These are phyloP conservation scores for Dendrocalamus sinicus DNA, from an alignment of 176 grass and related monocot genomes.

Conservation along the genomic window DNA sequence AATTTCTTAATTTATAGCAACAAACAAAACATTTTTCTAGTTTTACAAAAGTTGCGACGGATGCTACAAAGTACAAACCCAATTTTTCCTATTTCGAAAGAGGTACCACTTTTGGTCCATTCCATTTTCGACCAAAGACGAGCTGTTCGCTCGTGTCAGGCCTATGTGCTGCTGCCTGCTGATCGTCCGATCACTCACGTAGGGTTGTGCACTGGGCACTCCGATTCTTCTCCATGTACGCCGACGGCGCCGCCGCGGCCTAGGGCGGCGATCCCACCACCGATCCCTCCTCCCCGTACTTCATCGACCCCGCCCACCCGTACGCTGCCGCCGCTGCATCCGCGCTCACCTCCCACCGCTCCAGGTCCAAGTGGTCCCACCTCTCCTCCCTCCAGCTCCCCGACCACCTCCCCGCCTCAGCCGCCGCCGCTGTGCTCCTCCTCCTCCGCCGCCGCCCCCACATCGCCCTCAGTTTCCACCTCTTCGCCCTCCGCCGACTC, in stretches of 20 bases:
- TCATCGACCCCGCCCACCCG: slow-evolving; percentile 33
- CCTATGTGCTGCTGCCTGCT: too few relatives aligned
- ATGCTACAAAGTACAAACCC: too few relatives aligned
- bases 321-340: slow-evolving; percentile 23
- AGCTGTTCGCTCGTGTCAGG: too few relatives aligned
- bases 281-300: slow-evolving; percentile 34
- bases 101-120: too few relatives aligned
- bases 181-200: too few relatives aligned
- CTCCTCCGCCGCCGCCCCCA: slow-evolving; percentile 44
- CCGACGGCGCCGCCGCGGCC: not conserved
- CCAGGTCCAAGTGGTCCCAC: slow-evolving; percentile 54
- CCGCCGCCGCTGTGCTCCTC: slow-evolving; percentile 42
- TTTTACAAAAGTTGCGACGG: too few relatives aligned
- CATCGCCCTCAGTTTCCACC: slow-evolving; percentile 44
- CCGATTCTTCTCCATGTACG: slow-evolving; percentile 1
- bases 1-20: too few relatives aligned
- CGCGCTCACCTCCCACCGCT: slow-evolving; percentile 41
- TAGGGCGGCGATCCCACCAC: slow-evolving; percentile 32
- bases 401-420: slow-evolving; percentile 23
- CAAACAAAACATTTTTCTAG: too few relatives aligned
- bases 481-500: slow-evolving; percentile 29
- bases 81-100: too few relatives aligned
- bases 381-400: slow-evolving; percentile 45
- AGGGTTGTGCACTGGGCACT: too few relatives aligned
- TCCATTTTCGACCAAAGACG: too few relatives aligned